Base-by-base conservation (phyloP, 148 eudicot species). In the Camellia lanceoleosa region DNA sequence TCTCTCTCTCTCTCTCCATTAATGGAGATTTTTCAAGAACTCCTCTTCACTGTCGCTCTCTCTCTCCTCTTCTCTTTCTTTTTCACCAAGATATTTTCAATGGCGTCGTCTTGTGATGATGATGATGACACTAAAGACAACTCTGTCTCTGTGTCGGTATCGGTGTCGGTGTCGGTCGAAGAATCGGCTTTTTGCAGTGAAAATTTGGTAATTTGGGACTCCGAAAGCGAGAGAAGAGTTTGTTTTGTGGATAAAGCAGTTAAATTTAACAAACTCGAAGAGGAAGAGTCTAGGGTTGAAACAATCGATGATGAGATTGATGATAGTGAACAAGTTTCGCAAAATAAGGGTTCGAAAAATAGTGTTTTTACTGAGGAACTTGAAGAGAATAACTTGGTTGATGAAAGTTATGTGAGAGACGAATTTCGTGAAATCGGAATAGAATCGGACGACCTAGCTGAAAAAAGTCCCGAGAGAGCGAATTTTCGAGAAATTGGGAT, bases 11-110 rank as follows among this genome's bases (percentile, higher is more conserved):
- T 49, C 52, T 49, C 3, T 4, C 52, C 52, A 47, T 11, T n/a
- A 19, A 76, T 77, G 79, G 79, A 77, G 71, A 7, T 77, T 64
- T 14, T 49, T 30, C 60, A 30, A 64, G 79, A 64, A 77, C 60
- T 77, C 71, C 47, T 77, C 71, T 23, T 77, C 61, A 49, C 71
- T 8, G 60, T 64, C 7, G 79, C 44, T 23, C 10, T 77, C 8
- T 64, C 58, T 54, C 71, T 77, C 16, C 71, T 77, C 15, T 59
- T 49, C 71, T 77, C 44, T 23, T 65, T 64, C 59, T 46, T 23
- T 7, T 7, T 77, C 79, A 60, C 71, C 71, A 64, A 64, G 79
- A 59, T 77, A 20, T 23, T 63, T 9, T 77, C 79, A 30, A 63
- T 77, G 61, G 46, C 60, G 20, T 14, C 60, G 12, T 16, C 71